phyloP scores from a whole-genome alignment of 2,329 filamentous ascomycete species.

The Coniella vitis region DNA sequence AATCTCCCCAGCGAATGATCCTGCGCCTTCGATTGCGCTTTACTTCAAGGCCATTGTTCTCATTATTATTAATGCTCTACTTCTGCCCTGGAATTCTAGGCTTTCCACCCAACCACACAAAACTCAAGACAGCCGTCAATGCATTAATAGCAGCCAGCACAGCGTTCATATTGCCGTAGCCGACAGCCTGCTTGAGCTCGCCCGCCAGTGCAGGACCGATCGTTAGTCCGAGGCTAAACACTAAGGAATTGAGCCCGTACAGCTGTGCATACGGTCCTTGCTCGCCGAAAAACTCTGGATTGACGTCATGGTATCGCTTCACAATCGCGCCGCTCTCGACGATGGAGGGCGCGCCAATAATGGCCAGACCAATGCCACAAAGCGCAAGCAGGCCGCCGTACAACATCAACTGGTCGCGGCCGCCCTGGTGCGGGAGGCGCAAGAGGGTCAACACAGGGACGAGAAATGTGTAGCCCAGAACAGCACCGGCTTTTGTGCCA shows the following conservation, averaged over 20 bases:
- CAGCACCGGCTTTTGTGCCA: constrained; percentile 27
- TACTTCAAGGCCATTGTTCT: too few relatives aligned
- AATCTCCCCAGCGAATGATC: too few relatives aligned
- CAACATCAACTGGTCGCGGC: constrained; percentile 6
- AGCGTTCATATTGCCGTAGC: constrained; percentile 52
- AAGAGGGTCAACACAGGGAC: constrained; percentile 8
- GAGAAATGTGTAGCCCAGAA: constrained; percentile 22
- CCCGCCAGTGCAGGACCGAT: constrained; percentile 54
- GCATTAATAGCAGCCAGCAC: constrained; percentile 39
- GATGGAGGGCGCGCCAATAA: constrained; percentile 46
- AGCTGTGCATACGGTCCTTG: constrained; percentile 58
- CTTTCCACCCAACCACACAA: constrained; percentile 38
- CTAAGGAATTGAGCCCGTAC: constrained; percentile 58
- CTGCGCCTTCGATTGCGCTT: too few relatives aligned
- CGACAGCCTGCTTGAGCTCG: constrained; percentile 40
- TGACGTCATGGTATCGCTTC: constrained; percentile 47
- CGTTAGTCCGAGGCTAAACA: constrained; percentile 53
- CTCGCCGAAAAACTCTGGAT: constrained; percentile 46
- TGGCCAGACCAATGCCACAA: constrained; percentile 43
- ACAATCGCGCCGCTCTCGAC: constrained; percentile 52
- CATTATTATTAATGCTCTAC: too few relatives aligned
- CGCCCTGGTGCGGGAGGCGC: constrained; percentile 9
- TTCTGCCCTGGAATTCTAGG: constrained; percentile 24
- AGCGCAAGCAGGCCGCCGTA: constrained; percentile 10
- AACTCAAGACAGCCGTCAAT: constrained; percentile 35